Evolutionary conservation across 164 flowering plant genomes (phyloP).

Genomic region (Tetracentron sinense): DNA sequence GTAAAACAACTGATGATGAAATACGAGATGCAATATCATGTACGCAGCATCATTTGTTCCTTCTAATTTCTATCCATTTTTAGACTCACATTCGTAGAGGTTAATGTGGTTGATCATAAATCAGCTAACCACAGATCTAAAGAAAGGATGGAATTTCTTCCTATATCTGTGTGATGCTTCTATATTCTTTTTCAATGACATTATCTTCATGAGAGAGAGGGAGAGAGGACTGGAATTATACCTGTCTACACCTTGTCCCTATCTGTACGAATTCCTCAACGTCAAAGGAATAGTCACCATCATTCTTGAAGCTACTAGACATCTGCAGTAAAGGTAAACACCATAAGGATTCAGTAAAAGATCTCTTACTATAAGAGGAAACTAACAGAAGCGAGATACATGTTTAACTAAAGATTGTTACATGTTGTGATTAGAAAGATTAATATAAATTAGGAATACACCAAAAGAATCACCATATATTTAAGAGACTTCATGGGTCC

Average conservation of each 20-base stretch:
- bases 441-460: too few relatives aligned
- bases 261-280: constrained; percentile 49
- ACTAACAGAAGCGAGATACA: too few relatives aligned
- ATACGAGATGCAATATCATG: not conserved
- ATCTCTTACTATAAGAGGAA: not conserved
- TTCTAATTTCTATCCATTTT: not conserved
- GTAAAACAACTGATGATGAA: not conserved
- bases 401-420: too few relatives aligned
- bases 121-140: not conserved
- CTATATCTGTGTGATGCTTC: too few relatives aligned
- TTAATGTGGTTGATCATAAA: not conserved
- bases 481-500: too few relatives aligned
- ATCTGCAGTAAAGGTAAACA: constrained; percentile 14
- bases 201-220: too few relatives aligned
- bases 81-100: not conserved
- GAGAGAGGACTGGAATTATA: constrained; percentile 10
- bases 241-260: constrained; percentile 60
- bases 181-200: too few relatives aligned
- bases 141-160: not conserved
- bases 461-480: too few relatives aligned
- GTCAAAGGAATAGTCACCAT: constrained; percentile 23
- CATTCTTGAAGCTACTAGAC: constrained; percentile 20
- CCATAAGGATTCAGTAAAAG: not conserved
- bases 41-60: too few relatives aligned
- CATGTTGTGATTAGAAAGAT: too few relatives aligned